Conservation (phyloP, 1,139 yeast genomes). For the Candida mesenterica region DNA sequence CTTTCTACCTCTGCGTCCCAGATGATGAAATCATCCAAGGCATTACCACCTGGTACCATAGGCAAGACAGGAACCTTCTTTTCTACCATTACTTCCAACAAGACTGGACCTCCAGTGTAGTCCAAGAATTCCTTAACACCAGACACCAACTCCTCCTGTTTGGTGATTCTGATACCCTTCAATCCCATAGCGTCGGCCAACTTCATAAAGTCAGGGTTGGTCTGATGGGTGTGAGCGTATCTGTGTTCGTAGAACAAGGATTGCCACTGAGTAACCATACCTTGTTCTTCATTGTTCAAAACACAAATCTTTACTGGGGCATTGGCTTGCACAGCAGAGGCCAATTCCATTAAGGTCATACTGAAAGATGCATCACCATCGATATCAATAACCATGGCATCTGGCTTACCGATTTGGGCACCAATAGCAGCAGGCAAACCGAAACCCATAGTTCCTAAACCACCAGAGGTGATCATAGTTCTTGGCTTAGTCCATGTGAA, state of each 20-base stretch:
- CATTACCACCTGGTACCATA: constrained; percentile 97
- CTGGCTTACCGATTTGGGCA: constrained; percentile 95
- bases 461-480: constrained; percentile 94
- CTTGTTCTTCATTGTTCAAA: constrained; percentile 96
- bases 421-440: constrained; percentile 98
- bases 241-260: constrained; percentile 94
- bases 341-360: constrained; percentile 92
- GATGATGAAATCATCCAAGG: constrained; percentile 84
- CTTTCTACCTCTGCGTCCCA: constrained; percentile 80
- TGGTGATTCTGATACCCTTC: constrained; percentile 71
- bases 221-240: constrained; percentile 94
- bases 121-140: constrained; percentile 70
- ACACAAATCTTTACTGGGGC: constrained; percentile 88
- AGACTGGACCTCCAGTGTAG: constrained; percentile 73
- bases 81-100: constrained; percentile 88
- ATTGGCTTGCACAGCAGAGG: constrained; percentile 90
- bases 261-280: constrained; percentile 99
- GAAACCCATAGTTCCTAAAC: constrained; percentile 97
- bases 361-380: constrained; percentile 98
- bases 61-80: constrained; percentile 97
- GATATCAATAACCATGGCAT: constrained; percentile 90
- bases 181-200: constrained; percentile 93
- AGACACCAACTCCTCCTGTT: constrained; percentile 56
- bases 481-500: constrained; percentile 91
- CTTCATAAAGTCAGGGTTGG: constrained; percentile 89